These are phyloP conservation scores for Starmerella vitae DNA, from an alignment of 805 yeast genomes.

Conservation along the genomic window DNA sequence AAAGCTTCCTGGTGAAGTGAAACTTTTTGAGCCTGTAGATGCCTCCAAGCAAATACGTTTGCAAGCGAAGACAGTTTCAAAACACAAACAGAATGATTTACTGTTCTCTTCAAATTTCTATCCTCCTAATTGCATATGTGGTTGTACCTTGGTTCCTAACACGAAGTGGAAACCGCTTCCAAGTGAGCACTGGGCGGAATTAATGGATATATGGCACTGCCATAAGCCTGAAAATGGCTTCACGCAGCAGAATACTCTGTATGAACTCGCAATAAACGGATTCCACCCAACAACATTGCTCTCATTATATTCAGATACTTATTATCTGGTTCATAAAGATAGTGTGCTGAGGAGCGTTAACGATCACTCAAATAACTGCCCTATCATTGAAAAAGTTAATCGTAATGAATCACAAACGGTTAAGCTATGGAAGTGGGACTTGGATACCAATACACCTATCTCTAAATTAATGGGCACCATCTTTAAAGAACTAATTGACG, in stretches of 20 bases:
- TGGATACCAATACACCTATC: constrained; percentile 19
- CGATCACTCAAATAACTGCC: neutral
- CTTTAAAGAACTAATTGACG: constrained; percentile 22
- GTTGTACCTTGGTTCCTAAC: constrained; percentile 1
- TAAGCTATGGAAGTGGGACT: constrained; percentile 46
- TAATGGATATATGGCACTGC: constrained; percentile 98
- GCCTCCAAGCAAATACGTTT: neutral
- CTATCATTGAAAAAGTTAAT: neutral
- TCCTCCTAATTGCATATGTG: constrained; percentile 3
- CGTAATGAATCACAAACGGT: constrained; percentile 1
- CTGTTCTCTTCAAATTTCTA: neutral
- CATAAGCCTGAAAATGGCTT: constrained; percentile 34
- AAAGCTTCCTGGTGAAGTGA: constrained; percentile 3
- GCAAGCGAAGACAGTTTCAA: neutral
- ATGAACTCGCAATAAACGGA: constrained; percentile 18
- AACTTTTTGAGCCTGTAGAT: no score
- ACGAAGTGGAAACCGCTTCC: constrained; percentile 49
- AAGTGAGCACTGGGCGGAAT: constrained; percentile 81
- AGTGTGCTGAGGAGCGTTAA: neutral
- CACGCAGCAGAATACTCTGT: constrained; percentile 15
- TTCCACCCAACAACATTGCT: constrained; percentile 32
- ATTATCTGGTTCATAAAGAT: constrained; percentile 33
- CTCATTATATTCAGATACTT: constrained; percentile 45
- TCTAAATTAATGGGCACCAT: constrained; percentile 11
- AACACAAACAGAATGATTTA: constrained; percentile 1